These are phyloP conservation scores for Zasmidium angulare DNA, from an alignment of 2,329 filamentous ascomycete genomes.

Conservation along the genomic window DNA sequence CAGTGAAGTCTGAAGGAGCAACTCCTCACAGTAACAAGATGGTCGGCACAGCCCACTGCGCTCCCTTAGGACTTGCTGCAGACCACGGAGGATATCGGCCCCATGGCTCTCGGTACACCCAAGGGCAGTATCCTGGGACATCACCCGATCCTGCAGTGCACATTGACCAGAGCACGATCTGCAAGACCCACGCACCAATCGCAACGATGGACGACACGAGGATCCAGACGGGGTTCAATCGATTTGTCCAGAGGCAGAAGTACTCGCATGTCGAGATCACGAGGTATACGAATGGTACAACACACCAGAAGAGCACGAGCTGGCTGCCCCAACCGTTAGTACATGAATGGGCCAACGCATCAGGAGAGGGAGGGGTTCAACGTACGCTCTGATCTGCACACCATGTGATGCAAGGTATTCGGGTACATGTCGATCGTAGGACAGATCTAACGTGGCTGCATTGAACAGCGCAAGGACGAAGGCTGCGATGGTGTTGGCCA, in stretches of 20 bases:
- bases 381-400: constrained; percentile 12
- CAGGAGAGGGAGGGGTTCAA: not conserved
- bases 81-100: constrained; percentile 13
- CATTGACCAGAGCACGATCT: constrained; percentile 15
- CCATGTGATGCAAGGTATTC: not conserved
- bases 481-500: constrained; percentile 16
- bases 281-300: constrained; percentile 12
- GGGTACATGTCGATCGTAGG: constrained; percentile 1
- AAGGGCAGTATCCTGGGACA: constrained; percentile 13
- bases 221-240: constrained; percentile 10
- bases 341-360: not conserved
- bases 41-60: constrained; percentile 11
- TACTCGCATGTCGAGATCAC: constrained; percentile 9
- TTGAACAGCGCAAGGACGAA: constrained; percentile 15
- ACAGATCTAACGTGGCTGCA: constrained; percentile 14
- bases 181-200: constrained; percentile 9
- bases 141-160: constrained; percentile 3
- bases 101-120: constrained; percentile 9
- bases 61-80: constrained; percentile 9
- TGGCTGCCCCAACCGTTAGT: constrained; percentile 6
- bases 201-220: constrained; percentile 14
- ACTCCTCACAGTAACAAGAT: constrained; percentile 16
- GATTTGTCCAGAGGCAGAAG: constrained; percentile 12
- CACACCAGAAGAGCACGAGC: constrained; percentile 20
- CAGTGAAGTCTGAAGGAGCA: not conserved